Percentiles rank a stretch among this genome's conserved stretches.
Conservation (phyloP, 139 green algal species). For the Cymbomonas tetramitiformis region DNA sequence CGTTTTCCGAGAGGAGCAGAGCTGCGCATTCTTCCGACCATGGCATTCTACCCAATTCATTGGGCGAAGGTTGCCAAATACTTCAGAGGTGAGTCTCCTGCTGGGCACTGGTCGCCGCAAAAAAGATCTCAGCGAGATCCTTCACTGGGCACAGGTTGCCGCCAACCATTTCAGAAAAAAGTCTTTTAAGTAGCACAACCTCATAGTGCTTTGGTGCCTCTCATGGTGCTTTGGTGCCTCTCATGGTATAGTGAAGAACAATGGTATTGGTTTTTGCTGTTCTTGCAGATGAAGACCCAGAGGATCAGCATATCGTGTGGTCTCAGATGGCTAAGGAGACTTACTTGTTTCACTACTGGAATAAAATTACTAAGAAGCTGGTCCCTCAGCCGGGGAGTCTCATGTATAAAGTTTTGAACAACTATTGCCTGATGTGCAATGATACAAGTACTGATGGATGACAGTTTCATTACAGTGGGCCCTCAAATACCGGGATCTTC, state of each 20-base stretch:
- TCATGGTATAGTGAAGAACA: too few relatives aligned
- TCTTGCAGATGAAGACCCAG: slow-evolving; percentile 17
- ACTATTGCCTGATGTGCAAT: slow-evolving; percentile 27
- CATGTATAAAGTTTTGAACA: slow-evolving; percentile 31
- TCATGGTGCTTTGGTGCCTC: too few relatives aligned
- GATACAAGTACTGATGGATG: slow-evolving; percentile 11
- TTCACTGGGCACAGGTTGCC: too few relatives aligned
- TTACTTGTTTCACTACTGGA: slow-evolving; percentile 33
- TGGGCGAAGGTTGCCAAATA: slow-evolving; percentile 25
- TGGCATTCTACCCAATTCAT: slow-evolving; percentile 28
- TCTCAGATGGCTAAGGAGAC: slow-evolving; percentile 19
- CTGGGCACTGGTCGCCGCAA: too few relatives aligned
- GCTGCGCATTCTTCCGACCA: slow-evolving; percentile 22
- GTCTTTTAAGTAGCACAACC: too few relatives aligned
- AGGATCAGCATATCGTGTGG: slow-evolving; percentile 25
- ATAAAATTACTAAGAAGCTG: slow-evolving; percentile 25
- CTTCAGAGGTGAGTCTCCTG: too few relatives aligned
- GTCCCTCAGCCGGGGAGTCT: slow-evolving; percentile 12
- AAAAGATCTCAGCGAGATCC: too few relatives aligned
- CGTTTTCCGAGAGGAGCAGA: slow-evolving; percentile 18
- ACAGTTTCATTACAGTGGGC: too few relatives aligned
- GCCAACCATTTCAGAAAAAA: too few relatives aligned
- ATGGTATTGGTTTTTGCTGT: too few relatives aligned
- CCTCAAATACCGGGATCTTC: too few relatives aligned
- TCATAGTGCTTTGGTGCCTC: too few relatives aligned